phyloP scores from a whole-genome alignment of 352 stramenopile genomes.

The Phytopythium helicoides region DNA sequence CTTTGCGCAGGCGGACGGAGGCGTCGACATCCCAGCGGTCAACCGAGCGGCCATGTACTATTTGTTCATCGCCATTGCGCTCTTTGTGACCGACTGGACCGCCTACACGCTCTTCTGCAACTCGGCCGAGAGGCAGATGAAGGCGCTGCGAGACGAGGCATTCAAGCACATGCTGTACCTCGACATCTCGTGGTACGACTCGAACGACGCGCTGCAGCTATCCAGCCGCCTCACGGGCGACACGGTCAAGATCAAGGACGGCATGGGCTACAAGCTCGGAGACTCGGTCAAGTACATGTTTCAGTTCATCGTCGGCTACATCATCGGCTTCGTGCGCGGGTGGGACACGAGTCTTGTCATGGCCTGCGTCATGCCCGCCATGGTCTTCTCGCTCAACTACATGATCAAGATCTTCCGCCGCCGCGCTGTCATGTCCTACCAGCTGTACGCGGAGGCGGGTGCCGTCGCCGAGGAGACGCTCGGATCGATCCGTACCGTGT shows the following conservation, averaged over 20 bases:
- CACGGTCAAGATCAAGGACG: slow-evolving; percentile 49
- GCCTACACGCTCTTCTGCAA: slow-evolving; percentile 33
- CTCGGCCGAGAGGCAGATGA: slow-evolving; percentile 26
- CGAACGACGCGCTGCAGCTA: slow-evolving; percentile 29
- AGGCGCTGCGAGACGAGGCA: slow-evolving; percentile 44
- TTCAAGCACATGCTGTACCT: slow-evolving; percentile 45
- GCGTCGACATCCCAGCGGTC: slow-evolving; percentile 21
- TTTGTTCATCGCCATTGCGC: slow-evolving; percentile 22
- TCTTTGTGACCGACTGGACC: slow-evolving; percentile 39
- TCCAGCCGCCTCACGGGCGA: slow-evolving; percentile 39
- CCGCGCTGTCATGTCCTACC: slow-evolving; percentile 8
- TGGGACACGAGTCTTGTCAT: slow-evolving; percentile 48
- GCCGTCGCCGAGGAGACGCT: slow-evolving; percentile 47
- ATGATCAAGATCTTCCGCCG: slow-evolving; percentile 13
- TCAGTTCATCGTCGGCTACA: slow-evolving; percentile 36
- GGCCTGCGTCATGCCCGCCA: slow-evolving; percentile 34
- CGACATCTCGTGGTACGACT: slow-evolving; percentile 46
- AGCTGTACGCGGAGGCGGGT: slow-evolving; percentile 41
- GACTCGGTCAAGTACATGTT: slow-evolving; percentile 27
- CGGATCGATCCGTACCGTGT: slow-evolving; percentile 37
- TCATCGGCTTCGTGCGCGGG: slow-evolving; percentile 34
- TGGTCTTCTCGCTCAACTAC: slow-evolving; percentile 31
- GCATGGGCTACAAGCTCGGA: slow-evolving; percentile 44
- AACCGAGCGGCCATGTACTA: slow-evolving; percentile 26
- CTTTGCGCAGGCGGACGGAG: slow-evolving; percentile 23